Conservation (phyloP, 305 asterid species). For the Withania somnifera region DNA sequence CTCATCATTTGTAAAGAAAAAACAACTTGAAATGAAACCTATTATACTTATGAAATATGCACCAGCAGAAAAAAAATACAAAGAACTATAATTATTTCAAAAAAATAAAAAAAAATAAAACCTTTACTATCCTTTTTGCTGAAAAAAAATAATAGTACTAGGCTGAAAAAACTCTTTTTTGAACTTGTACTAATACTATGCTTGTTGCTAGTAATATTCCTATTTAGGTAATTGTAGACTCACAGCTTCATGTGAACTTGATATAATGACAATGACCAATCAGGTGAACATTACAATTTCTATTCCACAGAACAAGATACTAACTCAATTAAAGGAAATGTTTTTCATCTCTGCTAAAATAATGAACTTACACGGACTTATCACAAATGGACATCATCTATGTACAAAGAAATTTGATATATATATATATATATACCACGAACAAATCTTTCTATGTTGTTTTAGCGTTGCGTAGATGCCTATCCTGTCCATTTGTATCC, state of each 20-base stretch:
- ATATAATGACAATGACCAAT: background rate
- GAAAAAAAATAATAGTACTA: background rate
- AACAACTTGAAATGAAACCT: background rate
- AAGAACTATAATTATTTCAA: background rate
- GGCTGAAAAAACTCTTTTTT: background rate
- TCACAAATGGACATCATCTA: background rate
- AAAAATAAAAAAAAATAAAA: background rate
- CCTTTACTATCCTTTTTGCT: background rate
- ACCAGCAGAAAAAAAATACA: background rate
- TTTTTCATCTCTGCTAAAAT: background rate
- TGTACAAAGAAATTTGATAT: background rate
- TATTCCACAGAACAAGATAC: background rate
- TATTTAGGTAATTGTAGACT: background rate
- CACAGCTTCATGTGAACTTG: background rate
- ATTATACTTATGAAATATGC: background rate
- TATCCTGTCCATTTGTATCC: slow-evolving; percentile 9
- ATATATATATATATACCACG: no score
- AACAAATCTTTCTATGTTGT: background rate
- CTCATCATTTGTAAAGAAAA: background rate
- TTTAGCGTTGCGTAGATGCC: slow-evolving; percentile 8
- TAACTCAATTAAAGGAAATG: background rate
- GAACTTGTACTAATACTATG: background rate
- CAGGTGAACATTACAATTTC: background rate
- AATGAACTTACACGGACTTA: background rate
- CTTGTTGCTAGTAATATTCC: background rate